Evolutionary conservation across 2,329 filamentous ascomycete species (phyloP).

Genomic region (Sclerotinia glacialis): DNA sequence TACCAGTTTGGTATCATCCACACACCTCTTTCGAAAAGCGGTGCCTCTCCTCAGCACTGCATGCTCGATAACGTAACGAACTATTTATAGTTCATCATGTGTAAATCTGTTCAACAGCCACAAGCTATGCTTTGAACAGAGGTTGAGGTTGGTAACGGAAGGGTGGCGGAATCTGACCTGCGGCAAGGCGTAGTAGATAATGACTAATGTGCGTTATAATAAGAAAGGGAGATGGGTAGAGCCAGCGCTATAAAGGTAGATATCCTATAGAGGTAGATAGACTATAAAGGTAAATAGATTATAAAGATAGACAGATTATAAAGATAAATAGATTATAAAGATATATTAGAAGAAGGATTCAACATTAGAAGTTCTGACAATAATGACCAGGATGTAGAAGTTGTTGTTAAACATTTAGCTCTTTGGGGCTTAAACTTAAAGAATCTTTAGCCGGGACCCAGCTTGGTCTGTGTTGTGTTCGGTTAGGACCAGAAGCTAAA

Average conservation of each 20-base stretch:
- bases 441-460: neutral
- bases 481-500: conserved; percentile 1
- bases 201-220: neutral
- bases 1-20: neutral
- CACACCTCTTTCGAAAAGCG: neutral
- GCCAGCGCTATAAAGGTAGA: neutral
- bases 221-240: neutral
- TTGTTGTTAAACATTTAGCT: neutral
- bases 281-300: too few species aligned
- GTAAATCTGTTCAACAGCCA: conserved; percentile 5
- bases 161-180: conserved; percentile 18
- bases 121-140: conserved; percentile 6
- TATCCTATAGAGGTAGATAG: too few species aligned
- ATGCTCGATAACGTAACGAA: neutral
- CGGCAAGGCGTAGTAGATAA: conserved; percentile 11
- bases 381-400: neutral
- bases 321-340: too few species aligned
- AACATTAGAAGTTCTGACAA: neutral
- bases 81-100: conserved; percentile 10
- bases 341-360: neutral
- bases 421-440: neutral
- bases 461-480: neutral
- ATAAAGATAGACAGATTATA: too few species aligned
- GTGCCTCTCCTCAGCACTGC: neutral
- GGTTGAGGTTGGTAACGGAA: conserved; percentile 14